phyloP scores from a whole-genome alignment of 2,329 filamentous ascomycete species.

The Aspergillus sp. region DNA sequence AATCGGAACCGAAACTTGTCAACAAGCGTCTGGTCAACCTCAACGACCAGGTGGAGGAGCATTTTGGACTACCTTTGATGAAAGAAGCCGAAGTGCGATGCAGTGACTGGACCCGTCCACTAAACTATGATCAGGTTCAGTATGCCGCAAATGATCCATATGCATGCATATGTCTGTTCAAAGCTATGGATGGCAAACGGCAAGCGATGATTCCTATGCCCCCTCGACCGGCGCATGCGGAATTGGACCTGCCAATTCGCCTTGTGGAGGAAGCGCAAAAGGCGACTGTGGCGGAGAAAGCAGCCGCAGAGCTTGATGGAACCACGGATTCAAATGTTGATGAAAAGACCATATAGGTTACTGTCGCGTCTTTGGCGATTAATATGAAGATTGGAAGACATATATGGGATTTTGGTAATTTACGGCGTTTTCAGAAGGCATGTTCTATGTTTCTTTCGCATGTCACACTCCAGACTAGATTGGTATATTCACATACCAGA shows the following conservation, averaged over 20 bases:
- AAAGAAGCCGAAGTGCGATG: constrained; percentile 65
- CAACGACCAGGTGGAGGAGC: constrained; percentile 62
- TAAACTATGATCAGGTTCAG: constrained; percentile 59
- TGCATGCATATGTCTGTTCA: constrained; percentile 65
- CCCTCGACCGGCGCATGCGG: constrained; percentile 61
- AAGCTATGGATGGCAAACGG: constrained; percentile 63
- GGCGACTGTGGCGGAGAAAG: background rate
- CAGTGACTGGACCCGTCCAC: constrained; percentile 63
- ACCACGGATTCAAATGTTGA: background rate
- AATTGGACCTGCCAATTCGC: constrained; percentile 57
- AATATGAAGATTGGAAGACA: background rate
- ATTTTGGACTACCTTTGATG: constrained; percentile 65
- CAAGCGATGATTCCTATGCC: constrained; percentile 61
- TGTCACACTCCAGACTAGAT: background rate
- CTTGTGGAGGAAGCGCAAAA: constrained; percentile 3
- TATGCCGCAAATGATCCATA: constrained; percentile 82
- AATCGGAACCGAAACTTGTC: constrained; percentile 49
- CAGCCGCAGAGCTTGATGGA: background rate
- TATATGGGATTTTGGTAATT: background rate
- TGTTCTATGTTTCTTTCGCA: background rate
- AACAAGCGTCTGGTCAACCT: constrained; percentile 62
- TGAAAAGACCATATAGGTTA: background rate
- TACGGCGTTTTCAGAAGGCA: background rate
- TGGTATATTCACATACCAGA: background rate
- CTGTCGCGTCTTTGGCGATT: too few relatives aligned